Evolutionary conservation across 2,329 filamentous ascomycete species (phyloP), one percentile per base, ranked within the genome.

Genomic region (Thielaviopsis punctulata): DNA sequence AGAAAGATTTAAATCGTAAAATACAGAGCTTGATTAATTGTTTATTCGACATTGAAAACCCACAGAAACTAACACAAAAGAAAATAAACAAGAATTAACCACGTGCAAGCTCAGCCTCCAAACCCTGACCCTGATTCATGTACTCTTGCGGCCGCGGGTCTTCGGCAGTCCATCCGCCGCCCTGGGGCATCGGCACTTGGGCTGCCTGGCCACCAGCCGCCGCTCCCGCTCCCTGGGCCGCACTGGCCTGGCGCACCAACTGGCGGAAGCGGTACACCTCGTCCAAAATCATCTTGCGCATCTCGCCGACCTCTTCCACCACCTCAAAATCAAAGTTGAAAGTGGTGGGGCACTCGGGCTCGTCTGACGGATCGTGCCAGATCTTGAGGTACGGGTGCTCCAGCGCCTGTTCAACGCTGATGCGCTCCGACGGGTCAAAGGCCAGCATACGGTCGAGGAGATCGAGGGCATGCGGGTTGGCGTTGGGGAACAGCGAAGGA

Each of bases 271-370:
- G 76, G 63, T 80, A 75, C 48, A 98, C 92, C 68, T 98, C 92
- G n/a, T 90, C 84, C 55, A 95, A 73, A 58, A 98, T 98, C 86
- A 95, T 93, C 68, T 82, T 82, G 64, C 92, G 86, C 89, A 98
- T 96, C 60, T 95, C 86, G 21, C 74, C 76, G 19, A 98, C 88
- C 45, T 96, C 92, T 51, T 98, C 90, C 39, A 95, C 80, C n/a
- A 95, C 82, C 66, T 98, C 92, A 63, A 98, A 98, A 65, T 90
- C 84, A 71, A 98, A 98, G 73, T 98, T 89, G 69, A 98, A 98
- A 18, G 87, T 89, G 15, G 84, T 86, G 0, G 89, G 89, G 71
- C 90, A 96, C 58, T 82, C 79, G 19, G 92, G 92, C 72, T 98
- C 92, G 68, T 98, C 92, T 3, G 85, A 89, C 50, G 89, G 86